These are phyloP conservation scores for Alternaria triticimaculans DNA, from an alignment of 2,329 filamentous ascomycete species.

Conservation along the genomic window DNA sequence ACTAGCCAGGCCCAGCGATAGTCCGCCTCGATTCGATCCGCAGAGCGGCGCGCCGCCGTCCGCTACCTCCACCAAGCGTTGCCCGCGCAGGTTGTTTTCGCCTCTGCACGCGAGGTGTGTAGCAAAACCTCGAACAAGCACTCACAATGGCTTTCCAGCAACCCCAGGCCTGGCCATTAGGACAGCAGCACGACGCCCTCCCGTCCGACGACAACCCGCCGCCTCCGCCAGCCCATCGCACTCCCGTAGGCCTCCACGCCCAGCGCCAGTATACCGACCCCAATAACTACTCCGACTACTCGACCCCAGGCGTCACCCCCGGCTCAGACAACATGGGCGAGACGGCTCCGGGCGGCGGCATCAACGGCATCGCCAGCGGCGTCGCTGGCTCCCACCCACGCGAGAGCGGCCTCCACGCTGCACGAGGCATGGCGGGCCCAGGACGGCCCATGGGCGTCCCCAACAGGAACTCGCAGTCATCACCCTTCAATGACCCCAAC, in stretches of 20 bases:
- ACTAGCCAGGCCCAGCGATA: conserved; percentile 4
- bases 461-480: conserved; percentile 28
- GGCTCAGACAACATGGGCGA: conserved; percentile 71
- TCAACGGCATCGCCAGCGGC: conserved; percentile 68
- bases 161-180: conserved; percentile 29
- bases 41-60: conserved; percentile 22
- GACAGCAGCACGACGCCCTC: conserved; percentile 29
- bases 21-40: conserved; percentile 11
- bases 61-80: conserved; percentile 3
- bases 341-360: conserved; percentile 66
- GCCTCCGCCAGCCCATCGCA: conserved; percentile 43
- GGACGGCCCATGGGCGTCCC: conserved; percentile 31
- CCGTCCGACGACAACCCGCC: conserved; percentile 37
- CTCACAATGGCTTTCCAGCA: conserved; percentile 30
- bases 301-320: conserved; percentile 57
- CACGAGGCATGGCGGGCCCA: conserved; percentile 51
- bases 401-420: conserved; percentile 69
- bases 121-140: conserved; percentile 4
- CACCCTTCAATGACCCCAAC: conserved; percentile 35
- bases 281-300: conserved; percentile 45
- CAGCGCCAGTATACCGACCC: conserved; percentile 35
- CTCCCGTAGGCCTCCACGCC: conserved; percentile 36
- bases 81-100: conserved; percentile 7
- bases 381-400: conserved; percentile 67
- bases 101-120: conserved; percentile 13